Evolutionary conservation across 441 rosid species (phyloP).

Genomic region (Brassica balearica): DNA sequence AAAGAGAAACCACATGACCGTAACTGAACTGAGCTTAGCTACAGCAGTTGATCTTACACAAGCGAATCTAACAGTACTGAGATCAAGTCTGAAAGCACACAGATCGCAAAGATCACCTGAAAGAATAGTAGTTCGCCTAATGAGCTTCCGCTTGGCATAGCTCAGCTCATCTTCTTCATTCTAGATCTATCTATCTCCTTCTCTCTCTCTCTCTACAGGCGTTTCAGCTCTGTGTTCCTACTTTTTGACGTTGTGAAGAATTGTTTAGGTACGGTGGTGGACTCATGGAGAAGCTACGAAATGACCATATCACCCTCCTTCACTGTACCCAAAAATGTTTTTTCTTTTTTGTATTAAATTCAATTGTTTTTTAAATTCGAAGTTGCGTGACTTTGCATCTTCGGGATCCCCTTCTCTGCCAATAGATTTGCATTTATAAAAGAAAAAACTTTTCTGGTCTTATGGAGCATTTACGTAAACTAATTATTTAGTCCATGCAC

Average conservation of each 20-base stretch:
- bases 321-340: conserved; percentile 27
- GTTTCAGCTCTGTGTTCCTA: conserved; percentile 32
- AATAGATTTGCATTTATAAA: conserved; percentile 16
- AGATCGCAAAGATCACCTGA: conserved; percentile 13
- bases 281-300: conserved; percentile 21
- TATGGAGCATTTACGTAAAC: conserved; percentile 12
- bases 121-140: neutral
- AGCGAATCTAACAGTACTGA: conserved; percentile 14
- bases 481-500: conserved; percentile 6
- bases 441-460: too few relatives aligned
- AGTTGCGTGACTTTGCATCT: conserved; percentile 42
- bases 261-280: conserved; percentile 43
- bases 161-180: conserved; percentile 32
- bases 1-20: neutral
- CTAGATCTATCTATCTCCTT: conserved; percentile 26
- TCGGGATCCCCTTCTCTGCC: conserved; percentile 41
- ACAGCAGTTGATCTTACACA: conserved; percentile 14
- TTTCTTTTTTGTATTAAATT: neutral
- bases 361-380: neutral
- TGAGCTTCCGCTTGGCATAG: conserved; percentile 2
- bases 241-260: conserved; percentile 39
- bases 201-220: conserved; percentile 29
- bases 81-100: neutral
- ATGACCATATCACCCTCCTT: conserved; percentile 28
- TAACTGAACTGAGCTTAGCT: conserved; percentile 18